phyloP scores from a whole-genome alignment of 2,329 filamentous ascomycete genomes.

The Verticillium nubilum region DNA sequence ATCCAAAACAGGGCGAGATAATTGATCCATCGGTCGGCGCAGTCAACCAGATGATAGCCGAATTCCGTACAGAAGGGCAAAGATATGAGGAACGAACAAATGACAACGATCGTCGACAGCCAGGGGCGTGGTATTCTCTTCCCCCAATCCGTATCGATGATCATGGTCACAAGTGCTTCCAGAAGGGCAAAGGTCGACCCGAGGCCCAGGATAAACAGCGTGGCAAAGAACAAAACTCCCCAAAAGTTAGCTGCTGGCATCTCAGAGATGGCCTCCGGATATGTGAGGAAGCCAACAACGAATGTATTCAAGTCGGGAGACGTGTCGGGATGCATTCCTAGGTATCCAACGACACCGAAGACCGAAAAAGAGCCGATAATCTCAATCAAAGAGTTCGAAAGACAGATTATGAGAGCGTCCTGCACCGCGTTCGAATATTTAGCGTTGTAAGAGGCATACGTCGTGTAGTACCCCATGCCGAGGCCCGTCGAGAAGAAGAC shows the following conservation, averaged over 20 bases:
- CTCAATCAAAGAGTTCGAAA: slow-evolving; percentile 47
- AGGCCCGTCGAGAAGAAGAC: slow-evolving; percentile 20
- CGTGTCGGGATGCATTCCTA: slow-evolving; percentile 23
- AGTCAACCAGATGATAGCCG: slow-evolving; percentile 45
- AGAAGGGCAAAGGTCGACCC: slow-evolving; percentile 49
- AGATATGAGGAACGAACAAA: slow-evolving; percentile 41
- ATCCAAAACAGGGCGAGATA: slow-evolving; percentile 43
- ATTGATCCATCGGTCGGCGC: slow-evolving; percentile 47
- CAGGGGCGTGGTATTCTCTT: slow-evolving; percentile 30
- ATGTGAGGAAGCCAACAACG: slow-evolving; percentile 47
- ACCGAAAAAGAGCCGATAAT: slow-evolving; percentile 33
- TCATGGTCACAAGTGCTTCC: slow-evolving; percentile 46
- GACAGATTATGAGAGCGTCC: slow-evolving; percentile 47
- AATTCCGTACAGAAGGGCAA: slow-evolving; percentile 50
- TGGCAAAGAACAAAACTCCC: slow-evolving; percentile 49
- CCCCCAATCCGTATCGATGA: slow-evolving; percentile 36
- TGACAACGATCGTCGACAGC: slow-evolving; percentile 37
- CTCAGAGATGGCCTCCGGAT: slow-evolving; percentile 44
- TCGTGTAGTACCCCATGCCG: slow-evolving; percentile 49
- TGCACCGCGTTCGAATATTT: slow-evolving; percentile 46
- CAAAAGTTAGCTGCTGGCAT: slow-evolving; percentile 52
- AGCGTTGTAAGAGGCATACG: slow-evolving; percentile 50
- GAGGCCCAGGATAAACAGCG: slow-evolving; percentile 46
- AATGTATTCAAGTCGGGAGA: slow-evolving; percentile 39
- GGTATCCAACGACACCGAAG: slow-evolving; percentile 46